Evolutionary conservation across 129 eudicot species (phyloP), one percentile per base, ranked within the genome.

Genomic region (Saussurea involucrata): DNA sequence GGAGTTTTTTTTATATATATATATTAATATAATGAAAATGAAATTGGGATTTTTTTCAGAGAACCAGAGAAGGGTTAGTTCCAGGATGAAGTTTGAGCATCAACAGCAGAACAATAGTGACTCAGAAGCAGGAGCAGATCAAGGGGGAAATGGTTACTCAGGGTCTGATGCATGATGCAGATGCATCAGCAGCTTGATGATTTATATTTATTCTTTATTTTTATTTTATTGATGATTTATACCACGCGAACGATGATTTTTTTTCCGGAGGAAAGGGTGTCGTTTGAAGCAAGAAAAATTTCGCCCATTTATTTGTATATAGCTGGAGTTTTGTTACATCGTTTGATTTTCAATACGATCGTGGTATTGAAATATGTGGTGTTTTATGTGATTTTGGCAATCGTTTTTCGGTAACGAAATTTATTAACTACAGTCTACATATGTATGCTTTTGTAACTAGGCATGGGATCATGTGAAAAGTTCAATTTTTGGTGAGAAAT

Each of bases 111-210:
- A 81, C 36, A 81, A 80, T n/a, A 82, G 78, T 9, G 89, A 83
- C 17, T 83, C 81, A 69, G 97, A 92, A 57, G 85, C 69, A 1
- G 92, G 87, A 67, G 87, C 76, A 5, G 87, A 86, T 65, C 87
- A 77, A 72, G 90, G 85, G 76, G 79, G 63, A 66, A 85, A 84
- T 75, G 88, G 89, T 34, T 81, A 74, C 61, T 87, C 93, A 5
- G 92, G 83, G 58, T 90, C 92, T n/a, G 98, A 86, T 70, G n/a
- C n/a, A n/a, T n/a, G 96, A 81, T 37, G 76, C 60, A 27, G 82
- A 83, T 33, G 60, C 63, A 49, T 82, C 82, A 27, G 69, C 60
- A 71, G 82, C 85, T 71, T 84, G 80, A 86, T 55, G 58, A 34
- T 58, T 73, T 44, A 7, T 37, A 42, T 82, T 40, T 66, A 40